Base-by-base conservation (phyloP, 306 rosid genomes). In the Boehmeria nivea region DNA sequence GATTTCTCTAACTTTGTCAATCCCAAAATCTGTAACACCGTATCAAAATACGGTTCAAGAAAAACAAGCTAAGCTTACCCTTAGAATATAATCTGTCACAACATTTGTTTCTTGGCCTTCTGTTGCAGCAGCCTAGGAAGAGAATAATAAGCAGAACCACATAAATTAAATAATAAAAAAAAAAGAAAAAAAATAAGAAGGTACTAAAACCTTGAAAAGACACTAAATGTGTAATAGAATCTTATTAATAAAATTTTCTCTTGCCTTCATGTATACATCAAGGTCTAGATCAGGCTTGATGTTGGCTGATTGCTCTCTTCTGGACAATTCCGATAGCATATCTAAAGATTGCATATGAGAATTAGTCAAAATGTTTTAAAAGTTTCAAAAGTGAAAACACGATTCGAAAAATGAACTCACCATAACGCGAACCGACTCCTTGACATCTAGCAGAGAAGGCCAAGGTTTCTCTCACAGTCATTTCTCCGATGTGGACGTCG, bases 361-460 rank as follows among this genome's bases (percentile, higher is more conserved):
- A 4, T 10, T 12, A 9, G 20, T 3, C 12, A 15, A 33, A 51
- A 16, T 21, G n/a, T 49, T 16, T 16, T 3, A 16, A 6, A 2
- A 16, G 3, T 14, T 21, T 49, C 4, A 49, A 0, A 49, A 21
- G 7, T n/a, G 12, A 14, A 26, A 24, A 57, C 48, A 9, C 16
- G 19, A 14, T 24, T 36, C 18, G 0, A 28, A 2, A 16, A 44
- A 22, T 54, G 48, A 22, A 19, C 71, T 42, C 10, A 78, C 80
- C 84, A 1, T 67, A 64, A 25, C 75, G 72, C 4, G 75, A 63
- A 34, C 80, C 84, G 19, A 74, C 84, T 20, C 84, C 78, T 43
- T 78, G 84, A 57, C 77, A 74, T 60, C 75, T 75, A 8, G 77
- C 81, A 13, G 84, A 76, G 15, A 78, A 78, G 44, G 81, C 78